Percentiles rank a stretch among this genome's conserved stretches.
phyloP scores from a whole-genome alignment of 2,329 filamentous ascomycete genomes.

The Botryotinia narcissicola region DNA sequence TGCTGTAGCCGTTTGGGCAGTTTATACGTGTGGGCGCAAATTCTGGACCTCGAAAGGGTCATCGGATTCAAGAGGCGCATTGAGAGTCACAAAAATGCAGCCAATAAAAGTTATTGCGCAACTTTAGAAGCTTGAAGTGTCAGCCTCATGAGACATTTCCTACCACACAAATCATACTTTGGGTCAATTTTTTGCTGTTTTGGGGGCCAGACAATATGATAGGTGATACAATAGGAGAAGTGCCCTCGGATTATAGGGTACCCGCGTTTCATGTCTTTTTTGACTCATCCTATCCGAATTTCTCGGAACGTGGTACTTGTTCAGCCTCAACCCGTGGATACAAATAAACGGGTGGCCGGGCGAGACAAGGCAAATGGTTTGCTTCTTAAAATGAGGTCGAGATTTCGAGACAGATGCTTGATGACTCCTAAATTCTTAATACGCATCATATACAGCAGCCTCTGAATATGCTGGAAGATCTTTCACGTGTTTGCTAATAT shows the following conservation, averaged over 20 bases:
- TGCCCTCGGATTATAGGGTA: conserved; percentile 1
- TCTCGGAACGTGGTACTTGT: conserved; percentile 10
- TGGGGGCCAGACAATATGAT: conserved; percentile 13
- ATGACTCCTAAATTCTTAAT: not conserved
- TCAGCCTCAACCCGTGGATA: conserved; percentile 11
- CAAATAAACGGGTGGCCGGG: conserved; percentile 11
- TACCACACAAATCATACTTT: conserved; percentile 7
- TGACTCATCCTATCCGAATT: conserved; percentile 3
- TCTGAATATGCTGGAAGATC: not conserved
- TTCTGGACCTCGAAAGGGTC: conserved; percentile 11
- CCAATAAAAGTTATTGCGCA: conserved; percentile 10
- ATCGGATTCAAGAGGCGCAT: conserved; percentile 17
- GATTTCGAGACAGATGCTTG: not conserved
- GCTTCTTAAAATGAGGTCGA: not conserved
- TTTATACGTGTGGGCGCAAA: not conserved
- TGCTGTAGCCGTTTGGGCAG: conserved; percentile 17
- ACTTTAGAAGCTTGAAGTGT: conserved; percentile 14
- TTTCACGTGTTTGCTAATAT: not conserved
- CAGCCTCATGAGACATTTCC: conserved; percentile 15
- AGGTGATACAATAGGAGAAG: conserved; percentile 1
- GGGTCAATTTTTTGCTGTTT: not conserved
- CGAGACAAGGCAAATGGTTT: conserved; percentile 6
- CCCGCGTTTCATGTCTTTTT: conserved; percentile 13
- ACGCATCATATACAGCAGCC: not conserved
- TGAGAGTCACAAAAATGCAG: conserved; percentile 9